Evolutionary conservation across 2,329 filamentous ascomycete species (phyloP).

Genomic region (Tolypocladium ovalisporum): DNA sequence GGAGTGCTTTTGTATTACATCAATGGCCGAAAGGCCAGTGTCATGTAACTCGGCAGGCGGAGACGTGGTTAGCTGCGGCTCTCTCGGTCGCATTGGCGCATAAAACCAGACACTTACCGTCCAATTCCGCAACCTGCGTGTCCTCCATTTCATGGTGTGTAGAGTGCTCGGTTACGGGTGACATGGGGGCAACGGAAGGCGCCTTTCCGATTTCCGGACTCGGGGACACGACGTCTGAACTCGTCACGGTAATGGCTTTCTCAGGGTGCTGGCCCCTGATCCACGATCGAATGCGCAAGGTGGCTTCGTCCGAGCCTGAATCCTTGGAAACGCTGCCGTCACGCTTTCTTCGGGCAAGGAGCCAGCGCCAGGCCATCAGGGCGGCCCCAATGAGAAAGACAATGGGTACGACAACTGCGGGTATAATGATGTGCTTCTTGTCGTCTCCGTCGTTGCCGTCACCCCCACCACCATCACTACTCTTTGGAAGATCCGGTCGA

Average conservation of each 20-base stretch:
- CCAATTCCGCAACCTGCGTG: conserved; percentile 34
- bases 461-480: conserved; percentile 13
- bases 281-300: conserved; percentile 40
- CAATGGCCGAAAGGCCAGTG: conserved; percentile 26
- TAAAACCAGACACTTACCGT: conserved; percentile 23
- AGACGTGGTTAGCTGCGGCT: conserved; percentile 19
- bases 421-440: conserved; percentile 6
- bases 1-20: conserved; percentile 26
- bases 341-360: conserved; percentile 35
- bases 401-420: conserved; percentile 6
- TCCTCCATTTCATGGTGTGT: conserved; percentile 29
- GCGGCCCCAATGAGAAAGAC: conserved; percentile 12
- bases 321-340: conserved; percentile 20
- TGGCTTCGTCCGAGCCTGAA: conserved; percentile 32
- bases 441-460: conserved; percentile 5
- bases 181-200: conserved; percentile 8
- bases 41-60: conserved; percentile 33
- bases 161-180: conserved; percentile 1
- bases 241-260: conserved; percentile 35
- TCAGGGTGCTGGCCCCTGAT: conserved; percentile 31
- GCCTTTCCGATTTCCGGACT: conserved; percentile 28
- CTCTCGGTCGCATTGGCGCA: not conserved
- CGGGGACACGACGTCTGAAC: conserved; percentile 26
- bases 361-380: conserved; percentile 36
- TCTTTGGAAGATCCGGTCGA: conserved; percentile 7